Evolutionary conservation across 371 early-diverging fungal species (phyloP), one percentile per base, ranked within the genome.

Genomic region (Mucor plumbeus): DNA sequence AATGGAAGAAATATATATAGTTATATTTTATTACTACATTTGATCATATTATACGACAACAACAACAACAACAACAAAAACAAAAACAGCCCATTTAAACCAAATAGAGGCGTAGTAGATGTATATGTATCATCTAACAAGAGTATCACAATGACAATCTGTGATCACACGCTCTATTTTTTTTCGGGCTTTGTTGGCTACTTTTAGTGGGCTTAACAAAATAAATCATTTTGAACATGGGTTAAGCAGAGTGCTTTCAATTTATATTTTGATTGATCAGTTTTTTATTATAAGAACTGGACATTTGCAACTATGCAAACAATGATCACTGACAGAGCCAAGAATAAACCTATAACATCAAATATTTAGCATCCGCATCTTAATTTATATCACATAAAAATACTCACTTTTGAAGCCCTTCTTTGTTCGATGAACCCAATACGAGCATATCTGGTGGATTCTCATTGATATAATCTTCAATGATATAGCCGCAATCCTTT

Each of bases 261-360:
- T 13, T 8, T 50, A 1, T 19, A 26, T 10, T 26, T 26, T 50
- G 50, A 50, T 50, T 50, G 26, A 50, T 50, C 50, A 50, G 50
- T 70, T 72, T 21, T 55, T 55, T 34, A 55, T 55, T 55, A 55
- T 55, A 33, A 55, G 50, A 26, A 78, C 75, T 14, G 78, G 73
- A 41, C 78, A 78, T 6, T 75, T 44, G 34, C 78, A 78, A 14
- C 63, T 65, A 54, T 74, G 75, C 21, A 78, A 44, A 38, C 78
- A 78, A 50, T 74, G 68, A 36, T 78, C 78, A 59, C 78, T 78
- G 0, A 72, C 72, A 15, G 78, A 78, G 7, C 78, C 78, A 14
- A 78, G 44, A 9, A 74, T 66, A 31, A 62, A 68, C 56, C 77
- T 77, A 35, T 4, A 1, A 5, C 19, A 19, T 11, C 26, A 11